A percentile compares a stretch with the other conserved stretches of the same genome.
These are phyloP conservation scores for Verticillium isaacii DNA, from an alignment of 2,329 filamentous ascomycete genomes.

Conservation along the genomic window DNA sequence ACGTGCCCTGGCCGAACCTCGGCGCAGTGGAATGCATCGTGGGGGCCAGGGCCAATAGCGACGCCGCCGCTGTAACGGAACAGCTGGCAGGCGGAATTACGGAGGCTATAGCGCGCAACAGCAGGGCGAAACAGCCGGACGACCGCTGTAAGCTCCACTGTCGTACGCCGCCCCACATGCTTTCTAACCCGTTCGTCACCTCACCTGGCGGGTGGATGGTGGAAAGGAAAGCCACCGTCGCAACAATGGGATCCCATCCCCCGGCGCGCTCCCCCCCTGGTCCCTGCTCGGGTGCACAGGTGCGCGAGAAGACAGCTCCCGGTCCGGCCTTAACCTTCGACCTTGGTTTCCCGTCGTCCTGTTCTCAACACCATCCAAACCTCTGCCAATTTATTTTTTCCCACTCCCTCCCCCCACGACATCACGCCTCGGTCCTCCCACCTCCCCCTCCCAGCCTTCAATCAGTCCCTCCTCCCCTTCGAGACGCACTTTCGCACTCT, in stretches of 20 bases:
- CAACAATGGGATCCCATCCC: neutral
- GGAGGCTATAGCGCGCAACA: conserved; percentile 4
- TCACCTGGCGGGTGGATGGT: neutral
- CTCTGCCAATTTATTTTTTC: conserved; percentile 11
- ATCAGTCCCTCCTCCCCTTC: conserved; percentile 1
- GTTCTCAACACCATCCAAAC: neutral
- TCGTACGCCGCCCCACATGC: neutral
- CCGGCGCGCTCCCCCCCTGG: neutral
- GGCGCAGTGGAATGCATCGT: conserved; percentile 7
- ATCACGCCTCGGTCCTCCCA: conserved; percentile 2
- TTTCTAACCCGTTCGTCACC: neutral
- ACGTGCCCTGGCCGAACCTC: conserved; percentile 6
- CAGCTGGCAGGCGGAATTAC: conserved; percentile 9
- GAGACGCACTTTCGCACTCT: conserved; percentile 7
- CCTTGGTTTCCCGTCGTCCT: conserved; percentile 3
- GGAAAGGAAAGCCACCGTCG: neutral
- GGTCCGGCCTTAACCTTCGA: neutral
- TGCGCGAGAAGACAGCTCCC: neutral
- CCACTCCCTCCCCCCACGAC: conserved; percentile 5
- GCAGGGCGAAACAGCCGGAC: conserved; percentile 12
- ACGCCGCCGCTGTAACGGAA: conserved; percentile 12
- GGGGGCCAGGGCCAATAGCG: conserved; percentile 7
- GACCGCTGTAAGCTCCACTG: conserved; percentile 4
- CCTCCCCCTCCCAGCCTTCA: conserved; percentile 1
- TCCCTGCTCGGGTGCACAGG: neutral